These are phyloP conservation scores for Tricholoma matsutake DNA, from an alignment of 768 basidiomycete genomes.

Conservation along the genomic window DNA sequence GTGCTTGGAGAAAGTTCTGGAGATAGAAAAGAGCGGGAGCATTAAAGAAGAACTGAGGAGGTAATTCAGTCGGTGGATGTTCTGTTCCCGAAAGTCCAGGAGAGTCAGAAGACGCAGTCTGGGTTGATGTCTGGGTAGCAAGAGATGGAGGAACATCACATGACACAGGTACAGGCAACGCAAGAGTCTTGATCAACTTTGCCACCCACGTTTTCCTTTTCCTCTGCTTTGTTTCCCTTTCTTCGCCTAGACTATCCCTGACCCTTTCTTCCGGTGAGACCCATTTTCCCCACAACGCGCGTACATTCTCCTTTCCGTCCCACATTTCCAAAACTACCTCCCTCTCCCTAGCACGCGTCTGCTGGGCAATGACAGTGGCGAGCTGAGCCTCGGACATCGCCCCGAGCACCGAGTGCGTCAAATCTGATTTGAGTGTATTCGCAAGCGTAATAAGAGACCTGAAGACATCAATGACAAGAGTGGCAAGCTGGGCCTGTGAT, in stretches of 20 bases:
- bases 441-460: slow-evolving; percentile 49
- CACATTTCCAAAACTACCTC: slow-evolving; percentile 51
- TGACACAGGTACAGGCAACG: not conserved
- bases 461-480: slow-evolving; percentile 44
- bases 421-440: slow-evolving; percentile 66
- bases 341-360: slow-evolving; percentile 55
- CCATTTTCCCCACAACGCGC: slow-evolving; percentile 35
- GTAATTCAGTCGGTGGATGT: slow-evolving; percentile 31
- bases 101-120: not conserved
- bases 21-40: slow-evolving; percentile 49
- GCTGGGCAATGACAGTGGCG: slow-evolving; percentile 40
- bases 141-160: not conserved
- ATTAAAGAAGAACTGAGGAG: slow-evolving; percentile 65
- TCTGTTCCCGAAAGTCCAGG: not conserved
- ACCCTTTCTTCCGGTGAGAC: slow-evolving; percentile 2
- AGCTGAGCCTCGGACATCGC: slow-evolving; percentile 66
- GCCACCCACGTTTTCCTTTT: not conserved
- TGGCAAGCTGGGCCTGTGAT: slow-evolving; percentile 34
- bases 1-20: slow-evolving; percentile 71
- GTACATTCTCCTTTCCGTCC: slow-evolving; percentile 31
- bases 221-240: not conserved
- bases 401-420: slow-evolving; percentile 62
- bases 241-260: not conserved
- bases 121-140: not conserved
- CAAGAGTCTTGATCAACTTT: not conserved